phyloP scores from a whole-genome alignment of 2,329 filamentous ascomycete species.

The Drechslerella stenobrocha region DNA sequence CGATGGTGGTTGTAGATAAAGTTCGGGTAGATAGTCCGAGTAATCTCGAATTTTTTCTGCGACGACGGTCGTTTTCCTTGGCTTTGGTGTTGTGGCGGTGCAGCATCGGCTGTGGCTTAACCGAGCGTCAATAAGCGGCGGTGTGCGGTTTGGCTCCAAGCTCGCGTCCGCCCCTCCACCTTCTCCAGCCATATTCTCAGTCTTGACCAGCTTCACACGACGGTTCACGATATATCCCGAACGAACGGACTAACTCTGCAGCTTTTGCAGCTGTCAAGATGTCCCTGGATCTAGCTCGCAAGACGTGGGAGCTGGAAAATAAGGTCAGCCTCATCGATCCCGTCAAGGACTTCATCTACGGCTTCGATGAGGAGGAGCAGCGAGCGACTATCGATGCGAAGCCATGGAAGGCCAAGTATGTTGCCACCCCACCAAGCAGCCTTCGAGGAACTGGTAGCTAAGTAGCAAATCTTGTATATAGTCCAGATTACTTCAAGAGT shows the following conservation, averaged over 20 bases:
- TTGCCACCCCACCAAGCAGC: not conserved
- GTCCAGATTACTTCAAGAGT: slow-evolving; percentile 86
- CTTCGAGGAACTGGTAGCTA: not conserved
- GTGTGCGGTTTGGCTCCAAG: slow-evolving; percentile 36
- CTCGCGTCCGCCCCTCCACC: slow-evolving; percentile 43
- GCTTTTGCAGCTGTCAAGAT: slow-evolving; percentile 26
- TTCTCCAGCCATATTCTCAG: slow-evolving; percentile 32
- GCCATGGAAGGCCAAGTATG: slow-evolving; percentile 43
- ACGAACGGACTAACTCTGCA: not conserved
- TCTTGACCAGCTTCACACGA: slow-evolving; percentile 19
- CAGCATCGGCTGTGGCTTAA: slow-evolving; percentile 4
- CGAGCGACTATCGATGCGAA: slow-evolving; percentile 62
- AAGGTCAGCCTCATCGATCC: slow-evolving; percentile 80
- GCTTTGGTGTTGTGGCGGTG: slow-evolving; percentile 56
- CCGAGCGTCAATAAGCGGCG: slow-evolving; percentile 27
- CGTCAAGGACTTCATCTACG: slow-evolving; percentile 86
- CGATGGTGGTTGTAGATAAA: slow-evolving; percentile 20
- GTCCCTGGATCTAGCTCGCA: slow-evolving; percentile 43
- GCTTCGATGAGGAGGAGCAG: slow-evolving; percentile 71
- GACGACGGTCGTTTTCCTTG: too few species aligned
- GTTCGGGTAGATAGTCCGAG: slow-evolving; percentile 28
- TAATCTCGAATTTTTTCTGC: slow-evolving; percentile 28
- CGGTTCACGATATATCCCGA: not conserved
- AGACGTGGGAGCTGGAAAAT: slow-evolving; percentile 77
- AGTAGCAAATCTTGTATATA: slow-evolving; percentile 55